Evolutionary conservation across 371 early-diverging fungal species (phyloP).

Genomic region (Dichotomocladium elegans): DNA sequence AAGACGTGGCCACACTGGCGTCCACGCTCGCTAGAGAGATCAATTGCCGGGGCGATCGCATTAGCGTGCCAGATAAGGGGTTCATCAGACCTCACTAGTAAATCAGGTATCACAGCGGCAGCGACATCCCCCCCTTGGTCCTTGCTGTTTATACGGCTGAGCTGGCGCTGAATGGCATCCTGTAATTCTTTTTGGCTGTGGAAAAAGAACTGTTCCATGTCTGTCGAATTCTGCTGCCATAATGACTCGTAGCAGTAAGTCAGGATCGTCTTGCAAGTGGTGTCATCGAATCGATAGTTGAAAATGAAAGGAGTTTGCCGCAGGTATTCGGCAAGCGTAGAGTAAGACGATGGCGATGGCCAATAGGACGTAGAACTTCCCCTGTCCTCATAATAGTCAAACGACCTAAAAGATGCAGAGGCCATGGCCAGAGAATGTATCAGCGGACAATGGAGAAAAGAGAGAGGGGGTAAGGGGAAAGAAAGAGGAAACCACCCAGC

Average conservation of each 20-base stretch:
- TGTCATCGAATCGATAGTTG: slow-evolving; percentile 41
- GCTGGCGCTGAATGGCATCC: slow-evolving; percentile 23
- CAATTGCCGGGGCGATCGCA: slow-evolving; percentile 23
- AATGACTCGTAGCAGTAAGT: slow-evolving; percentile 44
- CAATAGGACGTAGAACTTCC: slow-evolving; percentile 3
- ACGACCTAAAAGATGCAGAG: neutral
- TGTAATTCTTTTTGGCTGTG: slow-evolving; percentile 34
- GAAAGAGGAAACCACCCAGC: too few species aligned
- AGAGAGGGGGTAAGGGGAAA: too few species aligned
- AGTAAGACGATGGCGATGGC: neutral
- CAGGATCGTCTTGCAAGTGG: slow-evolving; percentile 43
- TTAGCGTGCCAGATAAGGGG: slow-evolving; percentile 28
- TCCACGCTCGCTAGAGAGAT: slow-evolving; percentile 54
- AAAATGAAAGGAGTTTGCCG: slow-evolving; percentile 44
- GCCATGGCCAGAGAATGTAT: too few species aligned
- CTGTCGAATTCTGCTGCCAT: slow-evolving; percentile 45
- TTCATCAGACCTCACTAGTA: neutral
- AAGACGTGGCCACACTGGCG: slow-evolving; percentile 86
- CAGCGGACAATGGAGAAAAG: too few species aligned
- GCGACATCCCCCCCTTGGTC: neutral
- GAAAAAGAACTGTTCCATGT: slow-evolving; percentile 47
- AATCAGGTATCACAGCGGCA: neutral
- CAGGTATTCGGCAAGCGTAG: slow-evolving; percentile 25
- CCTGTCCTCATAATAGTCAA: too few species aligned
- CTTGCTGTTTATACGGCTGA: neutral